Base-by-base conservation (phyloP, 768 basidiomycete genomes). In the Leccinum fibrillosum region DNA sequence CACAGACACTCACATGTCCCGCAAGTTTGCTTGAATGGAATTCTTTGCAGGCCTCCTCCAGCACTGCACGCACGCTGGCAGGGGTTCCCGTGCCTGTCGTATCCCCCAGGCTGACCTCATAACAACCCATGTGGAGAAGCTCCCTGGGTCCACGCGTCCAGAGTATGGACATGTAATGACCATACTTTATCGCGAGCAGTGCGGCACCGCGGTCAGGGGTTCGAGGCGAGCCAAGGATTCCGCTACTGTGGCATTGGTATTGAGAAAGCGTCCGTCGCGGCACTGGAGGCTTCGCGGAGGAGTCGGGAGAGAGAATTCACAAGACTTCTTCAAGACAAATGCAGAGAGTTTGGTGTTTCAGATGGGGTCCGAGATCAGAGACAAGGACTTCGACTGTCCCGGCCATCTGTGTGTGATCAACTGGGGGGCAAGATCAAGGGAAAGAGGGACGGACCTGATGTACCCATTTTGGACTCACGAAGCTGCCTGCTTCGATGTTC, bases 381-480 rank as follows among this genome's bases (percentile, higher is more conserved):
- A 76, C 32, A 95, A 23, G 76, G 12, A 96, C 86, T 44, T 90
- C 84, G 2, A 85, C 78, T 0, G 93, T 94, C 21, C 91, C 90
- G 15, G 86, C 91, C 92, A 96, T 94, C 92, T 96, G 61, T 57
- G 17, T 26, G 17, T 17, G 49, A 2, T 32, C 52, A 30, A n/a
- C n/a, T 30, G 2, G 4, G 2, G 58, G 53, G 45, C 13, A 53
- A 9, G 21, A 15, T 10, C 21, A 26, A 50, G 5, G 30, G 39
- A 2, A 49, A 34, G 39, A 72, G n/a, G 5, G 30, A 64, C 66
- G 25, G 19, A 66, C 93, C 83, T 95, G 94, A 0, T 92, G 94
- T 23, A 95, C 89, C 89, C 92, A 92, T 74, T 94, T 94, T 0
- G 90, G 89, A 71, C 91, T 91, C 56, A 95, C 94, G 68, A 95